Percentiles rank a stretch among this genome's conserved stretches.
phyloP scores from a whole-genome alignment of 2,329 filamentous ascomycete species.

The Fusarium stilboides region DNA sequence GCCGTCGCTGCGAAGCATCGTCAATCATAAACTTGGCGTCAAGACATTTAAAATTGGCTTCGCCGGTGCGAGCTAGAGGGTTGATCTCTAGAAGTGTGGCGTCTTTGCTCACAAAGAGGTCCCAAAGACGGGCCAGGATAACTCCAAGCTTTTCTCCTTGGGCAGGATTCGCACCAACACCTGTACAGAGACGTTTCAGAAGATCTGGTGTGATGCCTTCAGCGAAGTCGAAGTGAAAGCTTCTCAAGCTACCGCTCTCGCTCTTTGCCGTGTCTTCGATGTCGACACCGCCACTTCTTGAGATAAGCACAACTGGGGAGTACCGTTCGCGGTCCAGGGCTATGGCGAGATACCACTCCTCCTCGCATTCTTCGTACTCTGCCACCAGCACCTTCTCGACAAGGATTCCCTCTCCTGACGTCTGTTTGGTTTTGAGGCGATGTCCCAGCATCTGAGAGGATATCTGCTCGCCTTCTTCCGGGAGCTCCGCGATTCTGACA shows the following conservation, averaged over 20 bases:
- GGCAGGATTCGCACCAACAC: not conserved
- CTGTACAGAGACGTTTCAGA: not conserved
- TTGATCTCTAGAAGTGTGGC: constrained; percentile 7
- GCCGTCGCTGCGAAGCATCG: constrained; percentile 4
- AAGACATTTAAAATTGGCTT: constrained; percentile 1
- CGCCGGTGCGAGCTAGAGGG: not conserved
- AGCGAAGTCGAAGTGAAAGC: not conserved
- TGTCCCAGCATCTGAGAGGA: constrained; percentile 4
- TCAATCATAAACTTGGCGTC: constrained; percentile 2
- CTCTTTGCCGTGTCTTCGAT: not conserved
- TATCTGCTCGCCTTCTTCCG: not conserved
- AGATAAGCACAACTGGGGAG: not conserved
- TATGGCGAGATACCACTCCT: constrained; percentile 13
- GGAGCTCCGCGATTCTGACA: not conserved
- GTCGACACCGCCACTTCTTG: constrained; percentile 2
- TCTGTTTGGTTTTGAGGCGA: constrained; percentile 11
- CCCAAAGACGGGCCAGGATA: not conserved
- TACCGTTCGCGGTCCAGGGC: constrained; percentile 1
- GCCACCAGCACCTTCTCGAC: not conserved
- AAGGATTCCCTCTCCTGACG: not conserved
- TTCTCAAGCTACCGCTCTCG: not conserved
- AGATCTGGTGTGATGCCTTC: not conserved
- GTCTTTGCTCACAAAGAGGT: constrained; percentile 1
- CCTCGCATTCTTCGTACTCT: constrained; percentile 2
- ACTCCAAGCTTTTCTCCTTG: not conserved